Conservation (phyloP, 306 rosid genomes). For the Cicer arietinum region DNA sequence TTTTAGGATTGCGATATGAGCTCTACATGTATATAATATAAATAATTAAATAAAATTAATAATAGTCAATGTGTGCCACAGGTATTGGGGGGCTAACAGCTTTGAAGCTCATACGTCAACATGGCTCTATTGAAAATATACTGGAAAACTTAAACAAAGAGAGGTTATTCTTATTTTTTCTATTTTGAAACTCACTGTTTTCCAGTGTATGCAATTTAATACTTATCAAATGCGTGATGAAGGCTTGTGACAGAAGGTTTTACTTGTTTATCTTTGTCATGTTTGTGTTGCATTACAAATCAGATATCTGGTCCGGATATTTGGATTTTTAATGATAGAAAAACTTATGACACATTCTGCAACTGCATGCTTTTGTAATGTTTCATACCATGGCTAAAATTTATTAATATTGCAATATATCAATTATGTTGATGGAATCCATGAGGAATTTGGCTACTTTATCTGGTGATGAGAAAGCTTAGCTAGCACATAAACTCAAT, state of each 20-base stretch:
- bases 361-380: conserved; percentile 24
- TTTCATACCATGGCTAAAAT: conserved; percentile 10
- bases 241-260: conserved; percentile 21
- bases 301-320: conserved; percentile 32
- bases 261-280: conserved; percentile 34
- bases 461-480: not conserved
- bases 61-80: conserved; percentile 47
- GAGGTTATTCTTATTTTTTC: conserved; percentile 59
- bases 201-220: conserved; percentile 26
- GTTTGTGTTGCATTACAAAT: conserved; percentile 15
- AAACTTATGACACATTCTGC: not conserved
- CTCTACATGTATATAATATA: conserved; percentile 21
- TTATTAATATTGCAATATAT: not conserved
- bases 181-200: conserved; percentile 22
- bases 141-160: conserved; percentile 86
- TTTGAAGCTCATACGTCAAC: conserved; percentile 92
- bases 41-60: not conserved
- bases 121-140: conserved; percentile 87
- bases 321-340: conserved; percentile 27
- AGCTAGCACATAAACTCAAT: not conserved
- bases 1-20: conserved; percentile 21
- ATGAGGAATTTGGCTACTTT: conserved; percentile 10
- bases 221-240: not conserved
- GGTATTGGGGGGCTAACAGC: conserved; percentile 98
- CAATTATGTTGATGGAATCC: not conserved